These are phyloP conservation scores for Cryphonectria radicalis DNA, from an alignment of 2,329 filamentous ascomycete species.

Conservation along the genomic window DNA sequence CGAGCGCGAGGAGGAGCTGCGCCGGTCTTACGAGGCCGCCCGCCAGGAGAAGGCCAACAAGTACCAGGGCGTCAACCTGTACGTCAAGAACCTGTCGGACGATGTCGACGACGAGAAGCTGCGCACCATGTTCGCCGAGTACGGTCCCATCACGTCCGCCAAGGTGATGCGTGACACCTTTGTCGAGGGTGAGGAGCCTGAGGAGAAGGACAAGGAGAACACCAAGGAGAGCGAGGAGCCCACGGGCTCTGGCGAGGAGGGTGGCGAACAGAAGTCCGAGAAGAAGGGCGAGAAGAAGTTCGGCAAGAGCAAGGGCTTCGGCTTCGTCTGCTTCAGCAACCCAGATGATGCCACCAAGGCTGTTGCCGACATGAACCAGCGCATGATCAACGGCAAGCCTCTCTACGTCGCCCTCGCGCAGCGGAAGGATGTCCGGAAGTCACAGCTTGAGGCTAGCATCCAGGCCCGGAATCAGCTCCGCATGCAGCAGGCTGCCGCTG, in stretches of 20 bases:
- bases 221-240: constrained; percentile 52
- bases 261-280: constrained; percentile 62
- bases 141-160: constrained; percentile 94
- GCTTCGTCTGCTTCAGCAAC: constrained; percentile 99
- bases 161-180: constrained; percentile 96
- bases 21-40: constrained; percentile 97
- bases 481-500: constrained; percentile 93
- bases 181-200: constrained; percentile 59
- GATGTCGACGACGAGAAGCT: constrained; percentile 98
- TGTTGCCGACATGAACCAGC: constrained; percentile 99
- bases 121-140: constrained; percentile 87
- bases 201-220: constrained; percentile 55
- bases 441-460: constrained; percentile 98
- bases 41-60: constrained; percentile 98
- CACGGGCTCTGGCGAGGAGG: constrained; percentile 52
- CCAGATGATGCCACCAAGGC: constrained; percentile 99
- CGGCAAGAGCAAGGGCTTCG: constrained; percentile 99
- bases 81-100: constrained; percentile 98
- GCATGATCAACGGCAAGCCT: constrained; percentile 96
- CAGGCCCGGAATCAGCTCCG: constrained; percentile 98
- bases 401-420: constrained; percentile 97
- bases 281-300: constrained; percentile 69
- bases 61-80: constrained; percentile 99
- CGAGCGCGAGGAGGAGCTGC: constrained; percentile 98
- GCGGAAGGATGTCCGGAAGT: constrained; percentile 99